Evolutionary conservation across 1,284 basidiomycete species (phyloP), one percentile per base, ranked within the genome.

Genomic region (Malassezia psittaci): DNA sequence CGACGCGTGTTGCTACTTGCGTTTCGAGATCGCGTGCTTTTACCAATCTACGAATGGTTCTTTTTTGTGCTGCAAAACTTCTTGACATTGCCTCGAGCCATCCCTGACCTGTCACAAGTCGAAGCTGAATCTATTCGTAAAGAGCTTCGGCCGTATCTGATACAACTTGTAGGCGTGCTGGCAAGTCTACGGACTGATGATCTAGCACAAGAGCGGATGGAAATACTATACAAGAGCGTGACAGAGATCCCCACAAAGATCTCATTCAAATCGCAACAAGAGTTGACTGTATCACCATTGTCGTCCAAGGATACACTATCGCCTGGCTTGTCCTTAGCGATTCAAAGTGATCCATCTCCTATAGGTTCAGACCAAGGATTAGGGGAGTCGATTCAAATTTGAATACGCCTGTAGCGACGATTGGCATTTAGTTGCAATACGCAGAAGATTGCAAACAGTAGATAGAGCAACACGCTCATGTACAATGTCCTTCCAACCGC

Each of bases 1-100:
- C 83, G 88, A 36, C 82, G 82, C 15, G 79, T 90, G 21, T 84
- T 87, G 0, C 79, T 91, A 11, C 81, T 83, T 37, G 82, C 84
- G 4, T 91, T 91, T 73, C 82, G 89, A 11, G 88, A 91, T 75
- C 66, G 67, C 24, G 55, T 73, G n/a, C 51, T 73, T 1, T 39
- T 72, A 50, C 66, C 67, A n/a, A 57, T 66, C 45, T 59, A 61
- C 45, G 68, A 70, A 34, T 53, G 64, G 45, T 29, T 29, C 24
- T 29, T 29, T 29, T 29, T 4, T 29, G 24, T 29, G 24, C 61
- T 73, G 12, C 56, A 64, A 18, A 44, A 56, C n/a, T 57, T 65
- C 2, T 64, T 68, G 50, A 54, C 51, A 3, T 57, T 61, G 10
- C 55, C 64, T 24, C 52, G 57, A 18, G 65, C 64, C 29, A 29